Evolutionary conservation across 768 basidiomycete species (phyloP).

Genomic region (Pleurotus salmoneostramineus): DNA sequence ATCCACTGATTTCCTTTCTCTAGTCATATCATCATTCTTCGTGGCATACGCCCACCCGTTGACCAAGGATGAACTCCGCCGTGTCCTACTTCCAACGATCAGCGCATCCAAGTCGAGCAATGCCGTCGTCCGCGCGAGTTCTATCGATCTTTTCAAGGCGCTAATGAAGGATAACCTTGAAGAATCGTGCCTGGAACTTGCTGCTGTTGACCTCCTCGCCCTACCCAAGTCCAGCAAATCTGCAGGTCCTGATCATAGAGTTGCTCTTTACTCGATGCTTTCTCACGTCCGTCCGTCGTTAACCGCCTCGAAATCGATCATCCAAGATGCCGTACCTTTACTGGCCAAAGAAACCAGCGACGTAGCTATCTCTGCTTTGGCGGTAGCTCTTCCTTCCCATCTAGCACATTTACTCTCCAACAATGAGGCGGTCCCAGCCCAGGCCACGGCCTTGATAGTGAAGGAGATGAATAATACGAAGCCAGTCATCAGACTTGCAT

Average conservation of each 20-base stretch:
- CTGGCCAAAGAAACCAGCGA: slow-evolving; percentile 80
- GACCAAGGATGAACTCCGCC: slow-evolving; percentile 41
- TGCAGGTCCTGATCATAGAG: slow-evolving; percentile 80
- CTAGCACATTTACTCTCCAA: slow-evolving; percentile 47
- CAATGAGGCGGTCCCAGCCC: slow-evolving; percentile 36
- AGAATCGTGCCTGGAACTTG: slow-evolving; percentile 34
- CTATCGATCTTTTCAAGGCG: slow-evolving; percentile 54
- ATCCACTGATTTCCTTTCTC: neutral
- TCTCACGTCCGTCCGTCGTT: slow-evolving; percentile 43
- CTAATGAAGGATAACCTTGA: slow-evolving; percentile 33
- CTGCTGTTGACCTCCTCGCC: slow-evolving; percentile 63
- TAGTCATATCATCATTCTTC: slow-evolving; percentile 61
- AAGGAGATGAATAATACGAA: slow-evolving; percentile 76
- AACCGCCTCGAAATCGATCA: slow-evolving; percentile 35
- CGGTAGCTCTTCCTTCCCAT: slow-evolving; percentile 53
- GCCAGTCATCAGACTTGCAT: slow-evolving; percentile 52
- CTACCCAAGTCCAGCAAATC: slow-evolving; percentile 85
- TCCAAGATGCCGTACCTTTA: slow-evolving; percentile 38
- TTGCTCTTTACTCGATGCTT: slow-evolving; percentile 79
- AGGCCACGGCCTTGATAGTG: slow-evolving; percentile 44
- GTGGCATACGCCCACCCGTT: slow-evolving; percentile 48
- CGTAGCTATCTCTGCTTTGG: slow-evolving; percentile 49
- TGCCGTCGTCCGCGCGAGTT: slow-evolving; percentile 48
- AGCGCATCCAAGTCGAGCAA: slow-evolving; percentile 77
- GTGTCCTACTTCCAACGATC: slow-evolving; percentile 54